Evolutionary conservation across 2,329 filamentous ascomycete genomes (phyloP).

Genomic region (Trichoderma sp.): DNA sequence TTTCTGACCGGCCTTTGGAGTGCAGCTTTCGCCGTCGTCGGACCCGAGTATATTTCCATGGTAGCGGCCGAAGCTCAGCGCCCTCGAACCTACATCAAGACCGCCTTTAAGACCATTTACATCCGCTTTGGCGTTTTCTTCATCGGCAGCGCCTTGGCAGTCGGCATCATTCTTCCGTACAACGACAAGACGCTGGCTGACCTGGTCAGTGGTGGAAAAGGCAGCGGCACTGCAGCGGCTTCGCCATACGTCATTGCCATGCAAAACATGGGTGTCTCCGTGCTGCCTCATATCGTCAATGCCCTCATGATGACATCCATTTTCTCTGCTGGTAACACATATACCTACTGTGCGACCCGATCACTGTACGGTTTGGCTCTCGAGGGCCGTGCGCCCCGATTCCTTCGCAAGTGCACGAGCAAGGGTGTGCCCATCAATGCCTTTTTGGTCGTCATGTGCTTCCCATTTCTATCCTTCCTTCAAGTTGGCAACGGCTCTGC

Average conservation of each 20-base stretch:
- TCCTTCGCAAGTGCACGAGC: conserved; percentile 58
- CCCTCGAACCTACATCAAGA: conserved; percentile 62
- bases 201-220: conserved; percentile 46
- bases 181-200: conserved; percentile 55
- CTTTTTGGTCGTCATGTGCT: conserved; percentile 52
- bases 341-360: conserved; percentile 51
- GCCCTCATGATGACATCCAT: conserved; percentile 47
- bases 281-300: conserved; percentile 58
- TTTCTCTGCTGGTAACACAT: conserved; percentile 50
- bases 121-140: conserved; percentile 71
- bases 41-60: conserved; percentile 66
- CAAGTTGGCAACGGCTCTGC: conserved; percentile 49
- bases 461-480: conserved; percentile 54
- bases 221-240: conserved; percentile 48
- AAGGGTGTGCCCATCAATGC: conserved; percentile 61
- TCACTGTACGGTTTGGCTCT: conserved; percentile 51
- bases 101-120: conserved; percentile 71
- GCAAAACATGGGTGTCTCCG: conserved; percentile 51
- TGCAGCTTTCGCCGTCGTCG: conserved; percentile 62
- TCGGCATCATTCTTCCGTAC: conserved; percentile 65
- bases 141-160: conserved; percentile 63
- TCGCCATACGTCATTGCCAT: conserved; percentile 65
- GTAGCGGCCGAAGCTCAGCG: conserved; percentile 69
- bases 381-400: conserved; percentile 47
- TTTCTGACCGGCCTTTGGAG: conserved; percentile 67